Conservation (phyloP, 2,329 filamentous ascomycete genomes). For the Exophiala dermatitidis region DNA sequence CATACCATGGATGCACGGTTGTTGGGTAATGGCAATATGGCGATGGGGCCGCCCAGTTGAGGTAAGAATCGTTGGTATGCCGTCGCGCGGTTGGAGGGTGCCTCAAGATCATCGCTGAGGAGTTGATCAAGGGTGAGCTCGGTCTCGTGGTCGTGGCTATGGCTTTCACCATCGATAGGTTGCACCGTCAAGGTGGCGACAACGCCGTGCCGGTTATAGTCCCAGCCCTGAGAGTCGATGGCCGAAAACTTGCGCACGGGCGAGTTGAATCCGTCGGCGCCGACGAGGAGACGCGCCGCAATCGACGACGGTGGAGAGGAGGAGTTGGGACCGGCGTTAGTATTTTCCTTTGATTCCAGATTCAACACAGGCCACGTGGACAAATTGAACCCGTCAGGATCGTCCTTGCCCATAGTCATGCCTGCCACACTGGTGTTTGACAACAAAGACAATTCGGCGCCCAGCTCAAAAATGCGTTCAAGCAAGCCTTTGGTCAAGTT, state of each 20-base stretch:
- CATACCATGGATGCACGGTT: conserved; percentile 82
- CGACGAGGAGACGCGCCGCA: conserved; percentile 76
- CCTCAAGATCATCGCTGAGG: neutral
- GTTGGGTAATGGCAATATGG: conserved; percentile 81
- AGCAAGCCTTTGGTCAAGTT: conserved; percentile 79
- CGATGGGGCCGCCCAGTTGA: conserved; percentile 68
- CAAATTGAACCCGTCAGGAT: conserved; percentile 64
- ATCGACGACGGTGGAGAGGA: conserved; percentile 43
- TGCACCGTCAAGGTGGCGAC: conserved; percentile 79
- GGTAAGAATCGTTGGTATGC: conserved; percentile 95
- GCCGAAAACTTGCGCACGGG: conserved; percentile 84
- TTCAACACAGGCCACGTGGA: conserved; percentile 81
- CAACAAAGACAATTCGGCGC: conserved; percentile 54
- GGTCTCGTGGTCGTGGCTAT: neutral
- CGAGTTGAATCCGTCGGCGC: conserved; percentile 90
- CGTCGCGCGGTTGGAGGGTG: conserved; percentile 39
- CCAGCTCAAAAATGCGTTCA: conserved; percentile 59
- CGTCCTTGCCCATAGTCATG: conserved; percentile 66
- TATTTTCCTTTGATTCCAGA: conserved; percentile 49
- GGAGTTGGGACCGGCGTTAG: conserved; percentile 20
- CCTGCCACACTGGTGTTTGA: conserved; percentile 69
- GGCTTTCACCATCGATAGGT: conserved; percentile 28
- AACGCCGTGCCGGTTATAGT: conserved; percentile 83
- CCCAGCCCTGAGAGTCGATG: conserved; percentile 82
- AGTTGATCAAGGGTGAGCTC: conserved; percentile 37